Conservation (phyloP, 2,329 filamentous ascomycete species). For the Lojkania enalia region DNA sequence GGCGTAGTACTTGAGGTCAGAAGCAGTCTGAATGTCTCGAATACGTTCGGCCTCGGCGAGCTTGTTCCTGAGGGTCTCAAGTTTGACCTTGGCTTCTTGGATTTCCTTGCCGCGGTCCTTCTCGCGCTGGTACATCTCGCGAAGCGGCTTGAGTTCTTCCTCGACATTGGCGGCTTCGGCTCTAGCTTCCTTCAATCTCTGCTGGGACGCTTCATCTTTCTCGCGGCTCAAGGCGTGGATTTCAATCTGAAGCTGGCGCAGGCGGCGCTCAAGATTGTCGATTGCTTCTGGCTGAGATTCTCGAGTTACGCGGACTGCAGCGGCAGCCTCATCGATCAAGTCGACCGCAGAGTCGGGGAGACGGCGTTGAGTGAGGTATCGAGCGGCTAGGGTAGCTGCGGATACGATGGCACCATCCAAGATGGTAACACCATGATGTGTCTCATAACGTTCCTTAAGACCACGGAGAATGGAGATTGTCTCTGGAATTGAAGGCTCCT, state of each 20-base stretch:
- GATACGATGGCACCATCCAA: slow-evolving; percentile 91
- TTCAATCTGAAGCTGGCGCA: slow-evolving; percentile 92
- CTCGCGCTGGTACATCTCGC: slow-evolving; percentile 94
- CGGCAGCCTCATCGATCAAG: slow-evolving; percentile 92
- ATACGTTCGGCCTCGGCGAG: slow-evolving; percentile 89
- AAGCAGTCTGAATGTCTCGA: slow-evolving; percentile 82
- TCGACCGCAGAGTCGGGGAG: slow-evolving; percentile 97
- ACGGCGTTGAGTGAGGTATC: slow-evolving; percentile 87
- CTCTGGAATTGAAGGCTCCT: slow-evolving; percentile 85
- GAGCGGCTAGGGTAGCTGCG: slow-evolving; percentile 85
- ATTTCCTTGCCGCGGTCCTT: slow-evolving; percentile 89
- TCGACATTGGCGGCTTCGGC: slow-evolving; percentile 92
- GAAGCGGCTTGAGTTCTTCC: slow-evolving; percentile 87
- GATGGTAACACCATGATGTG: slow-evolving; percentile 97
- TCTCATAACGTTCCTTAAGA: slow-evolving; percentile 96
- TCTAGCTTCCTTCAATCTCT: slow-evolving; percentile 78
- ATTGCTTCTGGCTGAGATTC: slow-evolving; percentile 97
- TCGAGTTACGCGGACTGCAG: slow-evolving; percentile 91
- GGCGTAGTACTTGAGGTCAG: slow-evolving; percentile 94
- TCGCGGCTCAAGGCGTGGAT: slow-evolving; percentile 94
- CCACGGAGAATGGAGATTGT: slow-evolving; percentile 98
- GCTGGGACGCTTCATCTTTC: slow-evolving; percentile 88
- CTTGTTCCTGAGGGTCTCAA: slow-evolving; percentile 89
- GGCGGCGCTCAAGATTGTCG: slow-evolving; percentile 87
- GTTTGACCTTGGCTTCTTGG: slow-evolving; percentile 91